Percentiles rank a stretch among this genome's conserved stretches.
These are phyloP conservation scores for Cordyceps cicadae DNA, from an alignment of 2,329 filamentous ascomycete genomes.

Conservation along the genomic window DNA sequence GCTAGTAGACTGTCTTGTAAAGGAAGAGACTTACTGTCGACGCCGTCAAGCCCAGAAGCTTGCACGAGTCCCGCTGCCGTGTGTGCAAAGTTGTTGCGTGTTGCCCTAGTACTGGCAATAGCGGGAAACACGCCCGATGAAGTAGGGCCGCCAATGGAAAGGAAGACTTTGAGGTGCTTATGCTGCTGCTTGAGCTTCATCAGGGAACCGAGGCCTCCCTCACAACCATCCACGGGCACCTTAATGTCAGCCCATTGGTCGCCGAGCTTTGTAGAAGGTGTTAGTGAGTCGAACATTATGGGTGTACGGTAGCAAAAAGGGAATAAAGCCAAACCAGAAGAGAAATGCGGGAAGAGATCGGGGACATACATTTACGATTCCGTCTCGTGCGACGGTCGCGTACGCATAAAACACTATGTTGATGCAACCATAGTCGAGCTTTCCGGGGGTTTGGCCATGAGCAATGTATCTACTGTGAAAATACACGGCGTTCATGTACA, in stretches of 20 bases:
- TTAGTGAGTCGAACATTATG: background rate
- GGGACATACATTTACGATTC: constrained; percentile 61
- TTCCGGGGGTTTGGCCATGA: constrained; percentile 62
- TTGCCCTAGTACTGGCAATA: constrained; percentile 52
- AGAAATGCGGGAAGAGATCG: background rate
- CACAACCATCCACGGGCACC: constrained; percentile 62
- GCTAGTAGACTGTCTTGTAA: background rate
- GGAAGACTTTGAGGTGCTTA: constrained; percentile 61
- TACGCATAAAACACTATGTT: constrained; percentile 80
- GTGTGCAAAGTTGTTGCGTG: constrained; percentile 61
- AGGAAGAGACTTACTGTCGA: constrained; percentile 54
- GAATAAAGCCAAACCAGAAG: background rate
- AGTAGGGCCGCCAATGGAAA: constrained; percentile 64
- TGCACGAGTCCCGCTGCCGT: constrained; percentile 61
- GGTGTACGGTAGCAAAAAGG: background rate
- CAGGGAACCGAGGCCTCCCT: constrained; percentile 65
- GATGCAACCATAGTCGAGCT: constrained; percentile 66
- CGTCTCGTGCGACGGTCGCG: constrained; percentile 64
- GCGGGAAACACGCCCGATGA: constrained; percentile 59
- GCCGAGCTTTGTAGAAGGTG: constrained; percentile 52
- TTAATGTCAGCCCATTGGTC: constrained; percentile 71
- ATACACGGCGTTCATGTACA: constrained; percentile 69
- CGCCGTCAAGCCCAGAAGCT: constrained; percentile 51
- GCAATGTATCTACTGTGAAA: constrained; percentile 76
- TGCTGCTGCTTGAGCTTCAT: constrained; percentile 64